phyloP scores from a whole-genome alignment of 176 grass and related monocot species.

The Carex kokanica region DNA sequence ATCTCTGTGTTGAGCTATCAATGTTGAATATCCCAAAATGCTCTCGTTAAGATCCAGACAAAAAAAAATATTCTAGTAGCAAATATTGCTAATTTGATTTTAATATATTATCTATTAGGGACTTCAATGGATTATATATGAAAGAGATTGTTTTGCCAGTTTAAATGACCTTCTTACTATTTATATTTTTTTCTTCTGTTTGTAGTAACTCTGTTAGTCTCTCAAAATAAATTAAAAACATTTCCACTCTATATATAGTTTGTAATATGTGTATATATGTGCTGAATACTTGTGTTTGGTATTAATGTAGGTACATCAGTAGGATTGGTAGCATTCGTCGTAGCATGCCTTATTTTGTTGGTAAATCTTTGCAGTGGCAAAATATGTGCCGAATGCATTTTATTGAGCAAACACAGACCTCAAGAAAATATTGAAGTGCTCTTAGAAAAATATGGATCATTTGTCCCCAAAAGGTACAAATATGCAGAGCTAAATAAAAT shows the following conservation, averaged over 20 bases:
- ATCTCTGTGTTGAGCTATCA: no score
- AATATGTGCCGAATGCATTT: neutral
- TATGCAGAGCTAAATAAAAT: no score
- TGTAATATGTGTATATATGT: no score
- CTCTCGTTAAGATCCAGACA: neutral
- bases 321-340: neutral
- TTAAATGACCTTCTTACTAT: neutral
- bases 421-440: conserved; percentile 31
- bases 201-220: neutral
- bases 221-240: no score
- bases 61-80: neutral
- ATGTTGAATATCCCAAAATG: neutral
- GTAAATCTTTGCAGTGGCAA: neutral
- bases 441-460: conserved; percentile 31
- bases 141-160: no score
- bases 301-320: no score
- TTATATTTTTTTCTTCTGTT: neutral
- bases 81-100: neutral
- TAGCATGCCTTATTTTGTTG: neutral
- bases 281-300: no score
- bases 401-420: neutral
- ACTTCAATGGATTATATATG: neutral
- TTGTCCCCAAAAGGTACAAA: no score
- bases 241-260: no score
- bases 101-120: neutral